A percentile compares a stretch with the other conserved stretches of the same genome.
These are phyloP conservation scores for Sugiyamaella japonica DNA, from an alignment of 1,139 yeast genomes.

Conservation along the genomic window DNA sequence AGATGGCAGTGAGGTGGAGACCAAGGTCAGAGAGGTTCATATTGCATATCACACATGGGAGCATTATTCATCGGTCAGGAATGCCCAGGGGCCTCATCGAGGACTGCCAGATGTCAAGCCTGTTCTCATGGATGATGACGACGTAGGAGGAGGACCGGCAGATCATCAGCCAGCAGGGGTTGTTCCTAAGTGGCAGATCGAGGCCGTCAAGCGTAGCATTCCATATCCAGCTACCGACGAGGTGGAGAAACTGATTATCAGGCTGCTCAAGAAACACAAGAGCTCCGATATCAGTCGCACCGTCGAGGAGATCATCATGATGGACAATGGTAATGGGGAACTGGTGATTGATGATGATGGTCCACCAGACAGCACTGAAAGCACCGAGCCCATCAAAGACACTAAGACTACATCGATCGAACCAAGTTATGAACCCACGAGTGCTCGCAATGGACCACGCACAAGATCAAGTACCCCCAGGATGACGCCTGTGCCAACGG, in stretches of 20 bases:
- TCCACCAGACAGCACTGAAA: not conserved
- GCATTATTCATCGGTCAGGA: slow-evolving; percentile 45
- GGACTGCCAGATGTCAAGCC: slow-evolving; percentile 41
- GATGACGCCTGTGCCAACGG: not conserved
- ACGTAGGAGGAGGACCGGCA: slow-evolving; percentile 10
- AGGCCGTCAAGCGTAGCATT: slow-evolving; percentile 34
- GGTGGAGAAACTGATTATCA: slow-evolving; percentile 24
- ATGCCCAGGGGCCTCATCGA: slow-evolving; percentile 41
- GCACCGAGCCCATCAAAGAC: not conserved
- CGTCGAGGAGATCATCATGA: slow-evolving; percentile 29
- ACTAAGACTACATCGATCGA: too few species aligned
- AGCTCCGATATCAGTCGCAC: slow-evolving; percentile 29
- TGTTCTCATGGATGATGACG: slow-evolving; percentile 10
- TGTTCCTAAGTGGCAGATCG: slow-evolving; percentile 36
- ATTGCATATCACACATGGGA: slow-evolving; percentile 48
- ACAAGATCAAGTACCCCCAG: not conserved
- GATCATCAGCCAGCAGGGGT: too few species aligned
- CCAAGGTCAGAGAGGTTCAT: slow-evolving; percentile 33
- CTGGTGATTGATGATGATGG: not conserved
- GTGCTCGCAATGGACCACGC: too few species aligned
- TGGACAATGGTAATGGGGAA: slow-evolving; percentile 20
- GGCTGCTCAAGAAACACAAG: slow-evolving; percentile 25
- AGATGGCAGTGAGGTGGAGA: slow-evolving; percentile 2
- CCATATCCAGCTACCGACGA: slow-evolving; percentile 25
- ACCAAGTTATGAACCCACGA: too few species aligned